Conservation (phyloP, 2,329 filamentous ascomycete species). For the Exophiala alcalophila region DNA sequence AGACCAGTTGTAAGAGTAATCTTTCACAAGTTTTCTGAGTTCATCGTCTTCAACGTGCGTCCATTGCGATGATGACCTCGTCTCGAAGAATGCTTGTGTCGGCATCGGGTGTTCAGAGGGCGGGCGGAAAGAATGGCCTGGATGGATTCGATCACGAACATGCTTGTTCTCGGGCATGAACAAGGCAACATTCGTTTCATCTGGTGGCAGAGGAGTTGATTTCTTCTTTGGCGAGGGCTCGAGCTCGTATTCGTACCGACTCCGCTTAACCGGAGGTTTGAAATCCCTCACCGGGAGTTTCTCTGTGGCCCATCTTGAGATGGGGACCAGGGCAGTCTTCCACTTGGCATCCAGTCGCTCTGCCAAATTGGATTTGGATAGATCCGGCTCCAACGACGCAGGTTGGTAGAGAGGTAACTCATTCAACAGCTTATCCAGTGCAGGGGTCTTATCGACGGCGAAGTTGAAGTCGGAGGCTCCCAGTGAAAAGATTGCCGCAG, state of each 20-base stretch:
- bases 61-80: constrained; percentile 84
- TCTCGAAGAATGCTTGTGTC: constrained; percentile 84
- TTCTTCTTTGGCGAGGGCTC: constrained; percentile 60
- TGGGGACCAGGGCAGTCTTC: constrained; percentile 72
- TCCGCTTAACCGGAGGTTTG: constrained; percentile 69
- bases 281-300: constrained; percentile 68
- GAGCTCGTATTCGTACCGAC: constrained; percentile 80
- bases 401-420: constrained; percentile 78
- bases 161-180: constrained; percentile 87
- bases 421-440: constrained; percentile 71
- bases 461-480: constrained; percentile 79
- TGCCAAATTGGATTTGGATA: constrained; percentile 28
- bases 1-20: constrained; percentile 97
- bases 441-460: constrained; percentile 68
- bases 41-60: constrained; percentile 86
- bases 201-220: constrained; percentile 57
- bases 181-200: constrained; percentile 74
- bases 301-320: constrained; percentile 83
- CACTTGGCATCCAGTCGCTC: constrained; percentile 66
- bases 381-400: constrained; percentile 52
- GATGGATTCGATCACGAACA: constrained; percentile 84
- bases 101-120: constrained; percentile 92
- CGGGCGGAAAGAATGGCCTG: constrained; percentile 87
- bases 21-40: constrained; percentile 75
- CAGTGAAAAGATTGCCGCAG: constrained; percentile 79